phyloP scores from a whole-genome alignment of 352 stramenopile species.

The Globisporangium irregulare region DNA sequence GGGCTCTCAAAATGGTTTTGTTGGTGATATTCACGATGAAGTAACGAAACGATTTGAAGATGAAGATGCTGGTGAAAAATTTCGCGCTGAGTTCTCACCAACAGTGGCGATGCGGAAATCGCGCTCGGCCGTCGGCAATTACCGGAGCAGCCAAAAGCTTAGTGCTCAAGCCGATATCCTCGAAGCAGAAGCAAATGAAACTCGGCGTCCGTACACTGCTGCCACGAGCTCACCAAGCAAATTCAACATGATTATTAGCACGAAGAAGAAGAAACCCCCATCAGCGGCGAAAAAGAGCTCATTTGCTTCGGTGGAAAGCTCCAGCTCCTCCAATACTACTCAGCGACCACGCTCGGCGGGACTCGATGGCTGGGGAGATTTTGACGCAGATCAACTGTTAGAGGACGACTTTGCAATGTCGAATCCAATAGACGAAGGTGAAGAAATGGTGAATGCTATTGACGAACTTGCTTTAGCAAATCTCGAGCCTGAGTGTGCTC shows the following conservation, averaged over 20 bases:
- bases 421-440: conserved; percentile 13
- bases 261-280: conserved; percentile 10
- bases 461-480: conserved; percentile 4
- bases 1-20: background rate
- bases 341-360: conserved; percentile 8
- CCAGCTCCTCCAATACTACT: too few species aligned
- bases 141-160: background rate
- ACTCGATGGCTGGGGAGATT: conserved; percentile 58
- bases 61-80: background rate
- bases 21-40: background rate
- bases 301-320: background rate
- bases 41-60: too few species aligned
- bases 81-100: background rate
- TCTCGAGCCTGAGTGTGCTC: background rate
- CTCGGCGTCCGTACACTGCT: conserved; percentile 11
- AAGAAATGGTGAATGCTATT: conserved; percentile 2
- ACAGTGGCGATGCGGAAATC: conserved; percentile 6
- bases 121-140: conserved; percentile 1
- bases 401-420: conserved; percentile 13
- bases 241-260: background rate
- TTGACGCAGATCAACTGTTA: conserved; percentile 49
- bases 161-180: background rate
- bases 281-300: background rate
- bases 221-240: conserved; percentile 10
- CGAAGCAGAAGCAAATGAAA: background rate